phyloP scores from a whole-genome alignment of 306 rosid genomes.

The Malus fusca region DNA sequence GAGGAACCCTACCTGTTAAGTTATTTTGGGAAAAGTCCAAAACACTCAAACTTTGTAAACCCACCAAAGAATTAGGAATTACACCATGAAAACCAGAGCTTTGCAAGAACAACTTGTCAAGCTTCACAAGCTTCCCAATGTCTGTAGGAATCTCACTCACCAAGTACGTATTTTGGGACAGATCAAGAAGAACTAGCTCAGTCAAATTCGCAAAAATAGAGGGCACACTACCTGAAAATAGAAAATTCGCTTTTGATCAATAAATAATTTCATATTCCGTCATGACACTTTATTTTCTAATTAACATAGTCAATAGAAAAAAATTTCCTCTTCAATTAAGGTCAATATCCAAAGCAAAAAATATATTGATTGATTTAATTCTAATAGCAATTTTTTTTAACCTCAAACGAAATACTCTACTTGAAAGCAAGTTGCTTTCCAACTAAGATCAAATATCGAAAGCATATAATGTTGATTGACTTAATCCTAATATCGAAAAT shows the following conservation, averaged over 20 bases:
- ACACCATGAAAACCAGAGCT: conserved; percentile 80
- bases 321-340: neutral
- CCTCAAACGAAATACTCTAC: neutral
- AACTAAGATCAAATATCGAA: neutral
- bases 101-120: conserved; percentile 57
- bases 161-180: conserved; percentile 72
- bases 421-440: neutral
- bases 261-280: neutral
- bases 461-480: neutral
- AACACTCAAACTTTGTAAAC: conserved; percentile 44
- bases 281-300: neutral
- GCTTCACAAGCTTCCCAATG: conserved; percentile 61
- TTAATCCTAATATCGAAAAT: neutral
- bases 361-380: neutral
- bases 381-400: neutral
- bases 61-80: conserved; percentile 61
- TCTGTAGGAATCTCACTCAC: conserved; percentile 72
- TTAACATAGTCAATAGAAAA: neutral
- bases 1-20: conserved; percentile 63
- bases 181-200: conserved; percentile 67
- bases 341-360: neutral
- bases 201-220: conserved; percentile 53
- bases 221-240: conserved; percentile 54
- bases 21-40: conserved; percentile 84
- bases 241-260: neutral